Evolutionary conservation across 257 asterid genomes (phyloP), one percentile per base, ranked within the genome.

Genomic region (Asclepias syriaca): DNA sequence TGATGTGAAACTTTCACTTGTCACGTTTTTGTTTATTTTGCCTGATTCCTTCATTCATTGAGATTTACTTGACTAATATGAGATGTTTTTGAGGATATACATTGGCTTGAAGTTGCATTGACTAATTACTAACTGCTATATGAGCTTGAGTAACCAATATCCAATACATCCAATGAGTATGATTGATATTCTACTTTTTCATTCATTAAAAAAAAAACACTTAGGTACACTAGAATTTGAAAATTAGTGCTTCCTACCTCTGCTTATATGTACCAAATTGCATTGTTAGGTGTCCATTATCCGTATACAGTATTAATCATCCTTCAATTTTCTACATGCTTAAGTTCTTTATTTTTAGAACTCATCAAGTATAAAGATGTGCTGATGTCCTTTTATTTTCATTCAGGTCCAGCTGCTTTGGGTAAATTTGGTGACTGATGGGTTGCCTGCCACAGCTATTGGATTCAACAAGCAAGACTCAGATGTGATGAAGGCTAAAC

Each of bases 401-500:
- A 57, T 78, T 54, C 90, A 95, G 99, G 98, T 95, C 85, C 99
- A 95, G 82, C 83, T 95, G 83, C 98, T 95, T 68, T 95, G 99
- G 99, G 99, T 95, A 79, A 95, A 95, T 84, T 84, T 95, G 85
- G 99, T 95, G 63, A 95, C 98, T 74, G 99, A 95, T 81, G 99
- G 99, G 48, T 85, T 95, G 87, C 99, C 99, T 71, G 99, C 99
- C 74, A 95, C 99, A 75, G 99, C 99, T 51, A 95, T 95, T 82
- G 99, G 99, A 76, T 95, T 95, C 77, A 95, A 95, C 78, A 95
- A 95, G 79, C 99, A 88, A 81, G 99, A 95, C 84, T 90, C 88
- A 29, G 98, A 95, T 84, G 99, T 95, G 69, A 95, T 95, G 99
- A 90, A 87, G 87, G 88, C 96, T 71, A 92, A 95, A 82, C 99